Evolutionary conservation across 345 rosid genomes (phyloP), one percentile per base, ranked within the genome.

Genomic region (Melaleuca quinquenervia): DNA sequence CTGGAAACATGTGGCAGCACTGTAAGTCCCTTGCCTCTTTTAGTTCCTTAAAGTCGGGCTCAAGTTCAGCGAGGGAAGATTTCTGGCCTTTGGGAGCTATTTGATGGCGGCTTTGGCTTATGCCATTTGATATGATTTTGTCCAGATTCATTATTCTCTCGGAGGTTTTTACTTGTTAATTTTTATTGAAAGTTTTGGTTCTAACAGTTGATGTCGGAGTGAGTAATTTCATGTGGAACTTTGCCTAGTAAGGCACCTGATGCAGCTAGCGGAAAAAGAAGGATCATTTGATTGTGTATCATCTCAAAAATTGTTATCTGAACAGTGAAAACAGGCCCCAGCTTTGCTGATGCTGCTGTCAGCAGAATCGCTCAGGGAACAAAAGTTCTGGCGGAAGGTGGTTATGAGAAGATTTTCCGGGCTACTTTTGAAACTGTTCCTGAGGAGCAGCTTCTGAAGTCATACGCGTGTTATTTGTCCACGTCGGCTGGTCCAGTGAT

Each of bases 401-500:
- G 99, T 58, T 96, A 96, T 60, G 99, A 96, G 86, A 97, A 96
- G 89, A 91, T 95, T 48, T 97, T 96, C 84, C 93, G 88, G 80
- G 94, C 94, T 83, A 94, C 92, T 7, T 97, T 97, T 87, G 99
- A 96, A 54, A 93, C 91, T 70, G 89, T 87, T 87, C 96, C 96
- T 3, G 98, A 94, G 87, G 99, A 97, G 85, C 89, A 91, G 82
- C 98, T 97, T 86, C 91, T 87, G 86, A 94, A 94, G 92, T 90
- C 93, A 75, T 96, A 70, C 85, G 99, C 99, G 7, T 97, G 99
- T 84, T 97, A 96, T 92, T 90, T 95, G 84, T 97, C 99, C 50
- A 97, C 99, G 50, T 97, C 99, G 62, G 95, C 99, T 75, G 99
- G 99, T 92, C 99, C 99, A 53, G 98, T 97, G 15, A 93, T 94